A percentile compares a stretch with the other conserved stretches of the same genome.
Conservation (phyloP, 805 yeast species). For the Lachancea thermotolerans region DNA sequence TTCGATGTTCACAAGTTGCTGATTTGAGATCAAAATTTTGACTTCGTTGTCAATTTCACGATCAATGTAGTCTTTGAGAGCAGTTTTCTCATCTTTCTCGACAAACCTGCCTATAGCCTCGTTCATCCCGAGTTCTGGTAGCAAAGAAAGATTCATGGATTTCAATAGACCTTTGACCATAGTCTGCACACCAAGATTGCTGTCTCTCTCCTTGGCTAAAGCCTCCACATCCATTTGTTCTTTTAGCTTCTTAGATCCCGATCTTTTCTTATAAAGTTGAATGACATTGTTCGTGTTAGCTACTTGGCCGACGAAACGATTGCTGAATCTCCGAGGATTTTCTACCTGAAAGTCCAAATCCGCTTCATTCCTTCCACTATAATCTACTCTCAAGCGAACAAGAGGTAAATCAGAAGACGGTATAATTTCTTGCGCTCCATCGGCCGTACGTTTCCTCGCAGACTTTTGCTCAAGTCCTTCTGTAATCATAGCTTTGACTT, state of each 20-base stretch:
- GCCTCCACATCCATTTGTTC: conserved; percentile 13
- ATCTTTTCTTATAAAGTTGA: conserved; percentile 50
- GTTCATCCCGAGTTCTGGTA: conserved; percentile 71
- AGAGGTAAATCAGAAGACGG: conserved; percentile 49
- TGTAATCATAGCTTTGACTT: conserved; percentile 61
- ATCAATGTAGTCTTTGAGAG: conserved; percentile 58
- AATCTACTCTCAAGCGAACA: conserved; percentile 77
- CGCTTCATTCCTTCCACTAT: conserved; percentile 46
- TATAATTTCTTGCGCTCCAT: conserved; percentile 4
- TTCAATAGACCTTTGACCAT: conserved; percentile 57
- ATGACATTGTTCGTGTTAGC: conserved; percentile 89
- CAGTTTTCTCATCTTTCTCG: conserved; percentile 74
- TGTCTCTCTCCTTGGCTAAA: conserved; percentile 20
- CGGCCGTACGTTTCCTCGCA: conserved; percentile 36
- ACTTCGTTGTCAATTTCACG: conserved; percentile 49
- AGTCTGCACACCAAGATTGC: conserved; percentile 48
- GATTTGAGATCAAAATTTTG: conserved; percentile 39
- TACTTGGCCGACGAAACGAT: conserved; percentile 80
- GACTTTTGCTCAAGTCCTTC: conserved; percentile 39
- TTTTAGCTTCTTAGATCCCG: conserved; percentile 10
- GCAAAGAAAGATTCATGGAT: conserved; percentile 55
- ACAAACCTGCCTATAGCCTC: conserved; percentile 67
- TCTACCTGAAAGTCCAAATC: conserved; percentile 74
- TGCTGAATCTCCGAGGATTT: conserved; percentile 82
- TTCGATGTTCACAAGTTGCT: conserved; percentile 36